A percentile compares a stretch with the other conserved stretches of the same genome.
Evolutionary conservation across 2,329 filamentous ascomycete species (phyloP).

Genomic region (Fusarium goolgardi): DNA sequence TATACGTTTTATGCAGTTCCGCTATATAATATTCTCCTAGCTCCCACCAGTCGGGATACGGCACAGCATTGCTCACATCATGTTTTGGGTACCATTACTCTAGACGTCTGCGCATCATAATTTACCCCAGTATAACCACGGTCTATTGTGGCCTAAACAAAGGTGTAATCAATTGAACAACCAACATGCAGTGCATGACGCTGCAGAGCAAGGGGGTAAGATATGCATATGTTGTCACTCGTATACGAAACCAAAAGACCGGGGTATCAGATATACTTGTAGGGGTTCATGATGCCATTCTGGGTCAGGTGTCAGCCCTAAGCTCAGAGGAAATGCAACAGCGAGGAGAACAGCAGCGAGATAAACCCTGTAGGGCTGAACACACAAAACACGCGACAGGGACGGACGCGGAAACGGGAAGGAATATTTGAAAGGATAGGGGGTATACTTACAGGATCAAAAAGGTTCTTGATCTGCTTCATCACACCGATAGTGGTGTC

Average conservation of each 20-base stretch:
- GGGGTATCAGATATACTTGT: slow-evolving; percentile 82
- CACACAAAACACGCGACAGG: slow-evolving; percentile 8
- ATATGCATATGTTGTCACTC: slow-evolving; percentile 31
- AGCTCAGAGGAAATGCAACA: slow-evolving; percentile 11
- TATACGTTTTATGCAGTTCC: slow-evolving; percentile 1
- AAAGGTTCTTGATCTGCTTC: slow-evolving; percentile 93
- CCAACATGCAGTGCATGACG: slow-evolving; percentile 17
- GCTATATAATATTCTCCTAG: neutral
- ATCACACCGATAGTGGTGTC: slow-evolving; percentile 89
- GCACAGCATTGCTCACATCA: slow-evolving; percentile 1
- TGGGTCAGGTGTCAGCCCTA: slow-evolving; percentile 55
- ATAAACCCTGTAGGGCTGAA: slow-evolving; percentile 16
- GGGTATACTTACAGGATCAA: slow-evolving; percentile 81
- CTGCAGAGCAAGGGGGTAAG: slow-evolving; percentile 17
- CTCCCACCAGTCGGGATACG: slow-evolving; percentile 3
- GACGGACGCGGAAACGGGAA: neutral
- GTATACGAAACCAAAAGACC: slow-evolving; percentile 18
- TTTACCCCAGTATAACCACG: slow-evolving; percentile 5
- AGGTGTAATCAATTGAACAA: slow-evolving; percentile 18
- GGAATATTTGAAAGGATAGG: neutral
- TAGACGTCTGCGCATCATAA: neutral
- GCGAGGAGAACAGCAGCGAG: slow-evolving; percentile 2
- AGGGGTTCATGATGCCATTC: slow-evolving; percentile 99
- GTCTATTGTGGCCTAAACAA: slow-evolving; percentile 4
- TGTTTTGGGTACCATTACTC: slow-evolving; percentile 9